Conservation (phyloP, 345 rosid genomes). For the Aquilaria sinensis region DNA sequence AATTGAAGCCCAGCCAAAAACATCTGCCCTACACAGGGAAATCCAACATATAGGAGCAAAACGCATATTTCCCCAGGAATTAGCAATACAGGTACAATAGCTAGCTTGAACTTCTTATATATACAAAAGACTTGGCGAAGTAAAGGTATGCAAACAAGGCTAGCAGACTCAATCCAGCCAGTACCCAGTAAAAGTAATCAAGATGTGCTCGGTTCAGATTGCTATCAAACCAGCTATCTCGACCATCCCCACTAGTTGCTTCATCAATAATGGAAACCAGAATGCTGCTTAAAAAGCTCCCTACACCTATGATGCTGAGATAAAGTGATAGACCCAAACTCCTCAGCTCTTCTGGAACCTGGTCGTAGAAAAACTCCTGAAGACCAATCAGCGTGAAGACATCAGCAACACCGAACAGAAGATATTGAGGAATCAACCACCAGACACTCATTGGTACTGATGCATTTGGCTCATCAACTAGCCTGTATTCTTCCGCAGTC, state of each 20-base stretch:
- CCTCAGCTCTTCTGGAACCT: constrained; percentile 44
- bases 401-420: constrained; percentile 42
- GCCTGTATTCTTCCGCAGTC: constrained; percentile 35
- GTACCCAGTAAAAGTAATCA: constrained; percentile 53
- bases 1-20: too few species aligned
- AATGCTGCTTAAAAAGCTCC: constrained; percentile 52
- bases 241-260: constrained; percentile 32
- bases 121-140: constrained; percentile 37
- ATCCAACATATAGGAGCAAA: too few species aligned
- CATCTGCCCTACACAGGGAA: too few species aligned
- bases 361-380: constrained; percentile 67
- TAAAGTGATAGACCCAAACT: constrained; percentile 60
- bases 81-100: too few species aligned
- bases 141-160: constrained; percentile 30
- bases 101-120: constrained; percentile 2
- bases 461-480: constrained; percentile 33
- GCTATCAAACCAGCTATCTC: constrained; percentile 44
- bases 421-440: constrained; percentile 65
- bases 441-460: constrained; percentile 57
- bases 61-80: too few species aligned
- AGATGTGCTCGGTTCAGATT: constrained; percentile 56
- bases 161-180: constrained; percentile 38
- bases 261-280: constrained; percentile 45
- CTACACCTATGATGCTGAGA: constrained; percentile 56
- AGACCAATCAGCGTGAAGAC: constrained; percentile 60